Conservation (phyloP, 2,329 filamentous ascomycete species). For the Herpotrichia juniperi region DNA sequence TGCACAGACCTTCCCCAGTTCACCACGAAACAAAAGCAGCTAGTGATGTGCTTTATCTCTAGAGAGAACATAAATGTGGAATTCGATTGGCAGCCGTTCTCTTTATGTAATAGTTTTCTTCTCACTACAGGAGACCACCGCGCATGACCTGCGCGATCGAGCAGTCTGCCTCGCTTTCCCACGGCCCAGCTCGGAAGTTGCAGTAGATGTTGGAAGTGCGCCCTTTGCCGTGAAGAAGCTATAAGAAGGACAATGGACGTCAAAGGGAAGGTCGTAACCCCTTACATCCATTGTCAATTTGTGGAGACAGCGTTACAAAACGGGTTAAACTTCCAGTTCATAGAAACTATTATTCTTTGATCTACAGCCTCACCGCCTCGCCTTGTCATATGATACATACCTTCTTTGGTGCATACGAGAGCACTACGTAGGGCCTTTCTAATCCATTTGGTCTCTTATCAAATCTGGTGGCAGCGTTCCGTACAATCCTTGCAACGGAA, state of each 20-base stretch:
- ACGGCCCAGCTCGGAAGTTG: slow-evolving; percentile 37
- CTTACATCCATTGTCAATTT: too few species aligned
- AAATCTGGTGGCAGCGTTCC: background rate
- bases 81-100: background rate
- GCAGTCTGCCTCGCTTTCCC: slow-evolving; percentile 31
- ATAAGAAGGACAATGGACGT: background rate
- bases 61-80: background rate
- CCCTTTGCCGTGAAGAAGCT: background rate
- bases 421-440: background rate
- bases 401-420: background rate
- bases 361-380: background rate
- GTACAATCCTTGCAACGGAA: background rate
- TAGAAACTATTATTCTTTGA: background rate
- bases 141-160: slow-evolving; percentile 31
- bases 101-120: slow-evolving; percentile 31
- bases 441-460: background rate
- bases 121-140: slow-evolving; percentile 9
- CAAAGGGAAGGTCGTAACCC: background rate
- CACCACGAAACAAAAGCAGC: slow-evolving; percentile 1
- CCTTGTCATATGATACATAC: too few species aligned
- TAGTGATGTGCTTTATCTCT: background rate
- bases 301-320: background rate
- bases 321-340: too few species aligned
- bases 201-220: slow-evolving; percentile 16
- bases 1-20: background rate